Conservation (phyloP, 2,329 filamentous ascomycete genomes). For the Cladosporium sp. region DNA sequence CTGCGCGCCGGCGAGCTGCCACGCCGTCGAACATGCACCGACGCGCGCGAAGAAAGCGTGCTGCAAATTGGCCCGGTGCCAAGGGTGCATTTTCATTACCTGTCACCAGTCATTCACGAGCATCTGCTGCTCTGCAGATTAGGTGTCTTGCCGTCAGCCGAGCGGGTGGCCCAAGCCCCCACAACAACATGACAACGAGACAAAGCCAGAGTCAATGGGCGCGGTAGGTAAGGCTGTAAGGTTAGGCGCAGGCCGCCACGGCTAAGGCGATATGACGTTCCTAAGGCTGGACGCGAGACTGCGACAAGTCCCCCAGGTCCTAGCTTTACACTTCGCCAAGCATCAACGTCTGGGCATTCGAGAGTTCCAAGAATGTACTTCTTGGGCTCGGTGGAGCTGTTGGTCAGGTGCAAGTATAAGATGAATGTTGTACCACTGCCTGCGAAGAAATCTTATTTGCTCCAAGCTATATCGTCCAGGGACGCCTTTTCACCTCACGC, state of each 20-base stretch:
- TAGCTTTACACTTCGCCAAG: conserved; percentile 11
- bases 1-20: background rate
- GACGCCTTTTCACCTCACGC: background rate
- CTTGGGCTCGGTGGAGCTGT: conserved; percentile 10
- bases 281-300: conserved; percentile 9
- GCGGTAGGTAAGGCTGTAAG: conserved; percentile 5
- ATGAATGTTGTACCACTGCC: conserved; percentile 4
- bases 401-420: conserved; percentile 13
- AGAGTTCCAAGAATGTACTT: conserved; percentile 11
- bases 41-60: conserved; percentile 6
- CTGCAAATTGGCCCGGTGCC: conserved; percentile 9
- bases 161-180: background rate
- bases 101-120: background rate
- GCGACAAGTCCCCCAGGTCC: conserved; percentile 7
- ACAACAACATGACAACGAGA: background rate
- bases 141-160: background rate
- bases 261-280: conserved; percentile 10
- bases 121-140: background rate
- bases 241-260: conserved; percentile 1
- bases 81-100: background rate
- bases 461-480: conserved; percentile 7
- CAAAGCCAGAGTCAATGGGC: background rate
- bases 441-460: conserved; percentile 10
- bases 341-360: conserved; percentile 9
- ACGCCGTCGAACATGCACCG: conserved; percentile 9